Conservation (phyloP, 2,329 filamentous ascomycete genomes). For the Ophiostoma ips region DNA sequence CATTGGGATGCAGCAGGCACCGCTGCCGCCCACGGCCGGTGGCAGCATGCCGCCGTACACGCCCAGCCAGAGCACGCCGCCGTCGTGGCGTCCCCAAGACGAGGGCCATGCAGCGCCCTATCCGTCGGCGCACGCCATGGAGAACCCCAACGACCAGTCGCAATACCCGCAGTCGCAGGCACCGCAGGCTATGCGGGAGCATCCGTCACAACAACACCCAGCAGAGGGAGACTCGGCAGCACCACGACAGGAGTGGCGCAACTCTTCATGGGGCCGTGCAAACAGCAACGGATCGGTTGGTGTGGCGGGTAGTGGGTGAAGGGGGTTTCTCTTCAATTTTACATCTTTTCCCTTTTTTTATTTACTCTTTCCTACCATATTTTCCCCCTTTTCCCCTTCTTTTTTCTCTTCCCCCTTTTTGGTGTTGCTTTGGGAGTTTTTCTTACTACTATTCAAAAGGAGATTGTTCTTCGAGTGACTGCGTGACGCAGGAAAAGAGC, state of each 20-base stretch:
- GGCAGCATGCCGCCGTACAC: constrained; percentile 10
- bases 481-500: too few relatives aligned
- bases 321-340: not conserved
- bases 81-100: constrained; percentile 34
- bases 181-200: not conserved
- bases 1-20: not conserved
- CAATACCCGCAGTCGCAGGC: constrained; percentile 21
- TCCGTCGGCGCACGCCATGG: constrained; percentile 25
- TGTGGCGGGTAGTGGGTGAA: constrained; percentile 30
- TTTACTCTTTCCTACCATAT: not conserved
- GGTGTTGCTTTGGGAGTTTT: not conserved
- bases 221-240: not conserved
- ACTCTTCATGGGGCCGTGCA: constrained; percentile 40
- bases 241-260: constrained; percentile 43
- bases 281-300: constrained; percentile 34
- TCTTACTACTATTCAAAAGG: not conserved
- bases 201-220: constrained; percentile 9
- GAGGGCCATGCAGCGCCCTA: constrained; percentile 28
- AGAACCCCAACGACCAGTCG: constrained; percentile 28
- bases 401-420: not conserved
- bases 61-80: constrained; percentile 33
- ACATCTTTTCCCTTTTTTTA: not conserved
- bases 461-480: too few relatives aligned
- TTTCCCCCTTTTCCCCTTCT: not conserved
- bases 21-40: constrained; percentile 19